Evolutionary conservation across 2,329 filamentous ascomycete species (phyloP).

Genomic region (Colletotrichum godetiae): DNA sequence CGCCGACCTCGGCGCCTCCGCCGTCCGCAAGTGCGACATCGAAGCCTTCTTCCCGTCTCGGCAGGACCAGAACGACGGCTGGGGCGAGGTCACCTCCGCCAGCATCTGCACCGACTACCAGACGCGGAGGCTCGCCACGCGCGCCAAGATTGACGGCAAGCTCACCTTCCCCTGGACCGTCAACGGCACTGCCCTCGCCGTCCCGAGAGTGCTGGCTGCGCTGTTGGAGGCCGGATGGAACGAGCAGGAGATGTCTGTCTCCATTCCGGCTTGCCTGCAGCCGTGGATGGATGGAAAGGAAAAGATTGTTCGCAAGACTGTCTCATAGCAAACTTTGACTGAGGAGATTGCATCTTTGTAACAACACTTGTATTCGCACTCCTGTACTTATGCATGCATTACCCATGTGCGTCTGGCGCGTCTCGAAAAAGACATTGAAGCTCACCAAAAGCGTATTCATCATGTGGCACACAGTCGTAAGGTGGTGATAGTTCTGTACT

Average conservation of each 20-base stretch:
- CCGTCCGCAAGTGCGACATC: slow-evolving; percentile 89
- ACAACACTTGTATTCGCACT: background rate
- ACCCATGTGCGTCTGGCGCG: background rate
- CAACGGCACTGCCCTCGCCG: slow-evolving; percentile 93
- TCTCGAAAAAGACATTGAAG: background rate
- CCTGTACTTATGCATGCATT: no score
- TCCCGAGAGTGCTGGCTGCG: slow-evolving; percentile 89
- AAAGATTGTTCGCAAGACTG: slow-evolving; percentile 61
- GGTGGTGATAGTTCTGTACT: background rate
- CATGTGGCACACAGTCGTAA: background rate
- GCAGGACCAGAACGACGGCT: slow-evolving; percentile 72
- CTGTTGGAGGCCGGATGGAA: slow-evolving; percentile 93
- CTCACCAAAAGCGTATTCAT: background rate
- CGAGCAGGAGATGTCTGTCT: slow-evolving; percentile 72
- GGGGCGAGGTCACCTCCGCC: slow-evolving; percentile 93
- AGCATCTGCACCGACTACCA: slow-evolving; percentile 97
- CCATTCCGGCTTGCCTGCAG: slow-evolving; percentile 81
- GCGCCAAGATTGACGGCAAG: slow-evolving; percentile 68
- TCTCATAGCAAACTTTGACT: background rate
- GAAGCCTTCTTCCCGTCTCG: slow-evolving; percentile 94
- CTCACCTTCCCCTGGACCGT: slow-evolving; percentile 86
- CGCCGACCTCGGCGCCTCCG: slow-evolving; percentile 88
- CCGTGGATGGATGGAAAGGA: slow-evolving; percentile 86
- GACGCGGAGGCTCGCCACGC: slow-evolving; percentile 82
- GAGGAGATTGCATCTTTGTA: background rate